A percentile compares a stretch with the other conserved stretches of the same genome.
Evolutionary conservation across 1,139 yeast species (phyloP).

Genomic region (Debaryomyces psychrophilus): DNA sequence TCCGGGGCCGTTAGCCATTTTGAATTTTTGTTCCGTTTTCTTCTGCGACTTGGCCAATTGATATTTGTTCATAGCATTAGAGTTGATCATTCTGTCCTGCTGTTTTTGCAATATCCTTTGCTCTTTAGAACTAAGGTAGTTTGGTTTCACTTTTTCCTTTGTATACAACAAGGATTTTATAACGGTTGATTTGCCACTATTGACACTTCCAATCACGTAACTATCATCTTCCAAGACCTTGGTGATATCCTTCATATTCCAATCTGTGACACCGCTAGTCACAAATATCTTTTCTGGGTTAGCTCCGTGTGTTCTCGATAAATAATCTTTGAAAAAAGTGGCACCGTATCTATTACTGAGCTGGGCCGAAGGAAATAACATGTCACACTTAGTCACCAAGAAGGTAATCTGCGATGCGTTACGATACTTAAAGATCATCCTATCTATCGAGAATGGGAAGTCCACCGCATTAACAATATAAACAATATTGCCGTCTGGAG

Average conservation of each 20-base stretch:
- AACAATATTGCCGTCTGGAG: constrained; percentile 53
- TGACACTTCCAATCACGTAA: constrained; percentile 71
- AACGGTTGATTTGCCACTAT: constrained; percentile 76
- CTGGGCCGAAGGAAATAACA: constrained; percentile 42
- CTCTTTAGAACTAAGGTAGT: constrained; percentile 16
- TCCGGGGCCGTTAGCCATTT: constrained; percentile 43
- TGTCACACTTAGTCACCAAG: constrained; percentile 62
- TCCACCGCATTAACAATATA: constrained; percentile 68
- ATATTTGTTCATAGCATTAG: constrained; percentile 12
- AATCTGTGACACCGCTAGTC: constrained; percentile 52
- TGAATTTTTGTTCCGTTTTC: constrained; percentile 21
- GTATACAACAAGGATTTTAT: constrained; percentile 50
- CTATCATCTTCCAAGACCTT: constrained; percentile 43
- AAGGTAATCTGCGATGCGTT: constrained; percentile 45
- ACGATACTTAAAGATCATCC: constrained; percentile 38
- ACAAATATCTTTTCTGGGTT: constrained; percentile 50
- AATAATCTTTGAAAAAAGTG: constrained; percentile 48
- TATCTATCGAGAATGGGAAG: constrained; percentile 64
- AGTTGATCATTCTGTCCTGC: constrained; percentile 21
- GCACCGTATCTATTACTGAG: constrained; percentile 40
- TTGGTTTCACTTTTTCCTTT: constrained; percentile 19
- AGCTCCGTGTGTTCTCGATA: constrained; percentile 43
- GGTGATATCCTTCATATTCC: constrained; percentile 50
- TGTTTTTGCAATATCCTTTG: constrained; percentile 20
- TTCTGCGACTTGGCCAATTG: constrained; percentile 11